Evolutionary conservation across 257 asterid genomes (phyloP), one percentile per base, ranked within the genome.

Genomic region (Gentiana macrophylla): DNA sequence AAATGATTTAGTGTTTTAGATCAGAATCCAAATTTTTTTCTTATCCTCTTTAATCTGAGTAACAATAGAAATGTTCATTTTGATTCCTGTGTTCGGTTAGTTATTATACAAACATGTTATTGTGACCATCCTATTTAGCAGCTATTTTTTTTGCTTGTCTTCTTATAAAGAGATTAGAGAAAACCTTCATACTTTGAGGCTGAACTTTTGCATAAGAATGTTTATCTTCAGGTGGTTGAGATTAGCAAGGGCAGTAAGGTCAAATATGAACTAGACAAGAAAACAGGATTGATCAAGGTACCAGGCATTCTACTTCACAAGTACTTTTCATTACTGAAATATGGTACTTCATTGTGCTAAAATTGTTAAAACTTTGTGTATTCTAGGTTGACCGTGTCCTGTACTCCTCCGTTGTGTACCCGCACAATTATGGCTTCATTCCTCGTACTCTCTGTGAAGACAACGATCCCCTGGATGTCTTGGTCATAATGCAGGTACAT

Each of bases 401-500:
- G 59, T 84, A 89, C 77, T 86, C 97, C 52, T 86, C 95, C 32
- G 95, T 89, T 61, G 97, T 89, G 66, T 89, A 89, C 71, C 95
- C 97, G 52, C 97, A 89, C 71, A 89, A 89, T 88, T 89, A 86
- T 68, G 97, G 97, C 53, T 89, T 89, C 70, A 67, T 89, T 72
- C 97, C 97, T 63, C 94, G 95, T 63, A 86, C 97, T 51, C 79
- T 86, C 50, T 89, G 95, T 37, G 94, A 86, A 66, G 97, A 89
- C 72, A 75, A 62, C 69, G 97, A 86, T 74, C 95, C 97, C 50
- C 52, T 89, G 50, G 97, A 89, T 74, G 97, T 89, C 57, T 71
- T 89, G 80, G 94, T 89, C 79, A 85, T 89, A 55, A 89, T 89
- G 97, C 95, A 89, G 94, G 97, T 89, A 67, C 49, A 59, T 46